Evolutionary conservation across 352 stramenopile species (phyloP), one percentile per base, ranked within the genome.

Genomic region (Globisporangium paddicum): DNA sequence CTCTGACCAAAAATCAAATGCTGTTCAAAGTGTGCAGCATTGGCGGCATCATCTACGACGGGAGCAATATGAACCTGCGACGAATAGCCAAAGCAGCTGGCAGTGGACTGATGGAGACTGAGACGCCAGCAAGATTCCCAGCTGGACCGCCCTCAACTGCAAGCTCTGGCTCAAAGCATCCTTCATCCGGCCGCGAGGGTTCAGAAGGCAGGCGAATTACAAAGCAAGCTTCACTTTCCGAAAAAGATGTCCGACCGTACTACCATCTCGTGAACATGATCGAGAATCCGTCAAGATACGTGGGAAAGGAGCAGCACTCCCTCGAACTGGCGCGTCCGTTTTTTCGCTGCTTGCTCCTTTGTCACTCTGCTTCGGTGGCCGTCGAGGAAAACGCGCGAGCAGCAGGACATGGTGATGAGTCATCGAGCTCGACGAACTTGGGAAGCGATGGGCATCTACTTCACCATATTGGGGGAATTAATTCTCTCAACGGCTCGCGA

Each of bases 1-100:
- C 98, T 4, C 71, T 99, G 18, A 99, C 98, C 2, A 96, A 96
- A 54, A 99, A 99, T 65, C 88, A 99, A 55, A 99, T 99, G 97
- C 75, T 98, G 21, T 98, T 99, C 65, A 95, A 96, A 60, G 78
- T 93, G 10, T 97, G 93, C 62, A 92, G 82, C 35, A 94, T 98
- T 28, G 87, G 82, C 21, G 93, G 93, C 13, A 79, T 93, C 28
- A 90, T 96, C 45, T 98, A 96, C 51, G 93, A 95, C 37, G 79
- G 79, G 4, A 78, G 67, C 0, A 77, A 63, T 21, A 92, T 92
- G 82, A 73, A 72, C 18, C 63, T 90, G 16, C 62, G 65, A 4
- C 47, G 66, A 16, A 51, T 71, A 14, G 73, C 69, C 0, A 77
- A 89, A 41, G 71, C 65, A 0, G 38, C 35, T n/a, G 41, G 26